These are phyloP conservation scores for Phytophthora quininea DNA, from an alignment of 352 stramenopile species.

Conservation along the genomic window DNA sequence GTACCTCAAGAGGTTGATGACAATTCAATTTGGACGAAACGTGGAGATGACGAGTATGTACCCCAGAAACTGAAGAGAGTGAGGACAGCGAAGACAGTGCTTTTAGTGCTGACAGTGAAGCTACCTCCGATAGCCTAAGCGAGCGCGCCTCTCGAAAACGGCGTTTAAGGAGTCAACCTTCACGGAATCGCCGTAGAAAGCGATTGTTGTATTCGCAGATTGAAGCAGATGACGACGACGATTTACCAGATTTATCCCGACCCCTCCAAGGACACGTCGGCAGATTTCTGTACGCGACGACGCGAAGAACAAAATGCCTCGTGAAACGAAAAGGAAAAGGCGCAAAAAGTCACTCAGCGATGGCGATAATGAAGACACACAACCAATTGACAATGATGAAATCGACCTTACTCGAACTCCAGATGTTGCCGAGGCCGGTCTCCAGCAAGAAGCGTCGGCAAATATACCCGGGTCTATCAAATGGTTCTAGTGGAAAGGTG, in stretches of 20 bases:
- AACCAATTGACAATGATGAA: constrained; percentile 10
- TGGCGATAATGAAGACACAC: too few relatives aligned
- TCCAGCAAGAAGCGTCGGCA: not conserved
- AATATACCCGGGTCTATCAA: not conserved
- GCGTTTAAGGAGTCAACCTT: not conserved
- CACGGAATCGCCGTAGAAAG: constrained; percentile 40
- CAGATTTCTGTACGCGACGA: constrained; percentile 2
- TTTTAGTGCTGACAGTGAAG: constrained; percentile 13
- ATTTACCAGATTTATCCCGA: constrained; percentile 45
- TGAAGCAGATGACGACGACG: constrained; percentile 44
- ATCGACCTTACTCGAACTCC: constrained; percentile 32
- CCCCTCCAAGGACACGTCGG: constrained; percentile 11
- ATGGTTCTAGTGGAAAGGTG: not conserved
- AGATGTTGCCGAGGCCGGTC: constrained; percentile 12
- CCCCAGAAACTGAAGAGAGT: constrained; percentile 21
- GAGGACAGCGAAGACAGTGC: constrained; percentile 13
- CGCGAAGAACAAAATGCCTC: constrained; percentile 4
- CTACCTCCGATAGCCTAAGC: constrained; percentile 12
- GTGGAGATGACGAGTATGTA: constrained; percentile 32
- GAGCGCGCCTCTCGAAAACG: not conserved
- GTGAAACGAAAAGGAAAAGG: constrained; percentile 23
- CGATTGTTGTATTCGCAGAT: constrained; percentile 58
- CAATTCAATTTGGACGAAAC: constrained; percentile 23
- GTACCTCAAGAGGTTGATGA: constrained; percentile 9
- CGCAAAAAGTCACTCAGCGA: constrained; percentile 21